These are phyloP conservation scores for Pezicula neosporulosa DNA, from an alignment of 2,329 filamentous ascomycete species.

Conservation along the genomic window DNA sequence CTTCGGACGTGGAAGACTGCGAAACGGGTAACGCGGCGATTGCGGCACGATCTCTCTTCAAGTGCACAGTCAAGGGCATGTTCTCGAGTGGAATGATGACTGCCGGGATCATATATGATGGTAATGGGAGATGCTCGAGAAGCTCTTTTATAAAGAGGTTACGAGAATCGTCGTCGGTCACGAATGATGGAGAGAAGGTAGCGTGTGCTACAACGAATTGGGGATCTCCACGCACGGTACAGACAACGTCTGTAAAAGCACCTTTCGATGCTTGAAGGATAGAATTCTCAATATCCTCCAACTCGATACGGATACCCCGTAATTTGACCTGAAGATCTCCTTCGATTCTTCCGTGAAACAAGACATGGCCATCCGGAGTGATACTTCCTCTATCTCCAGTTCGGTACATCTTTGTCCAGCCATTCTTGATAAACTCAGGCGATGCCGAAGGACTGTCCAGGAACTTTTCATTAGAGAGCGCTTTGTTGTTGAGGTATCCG, in stretches of 20 bases:
- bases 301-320: conserved; percentile 35
- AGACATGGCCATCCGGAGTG: not conserved
- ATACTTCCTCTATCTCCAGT: conserved; percentile 30
- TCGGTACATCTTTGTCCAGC: conserved; percentile 16
- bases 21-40: conserved; percentile 6
- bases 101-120: conserved; percentile 34
- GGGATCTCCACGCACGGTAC: conserved; percentile 14
- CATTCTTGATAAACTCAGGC: not conserved
- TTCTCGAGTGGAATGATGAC: conserved; percentile 21
- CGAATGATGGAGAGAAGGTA: conserved; percentile 17
- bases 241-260: conserved; percentile 23
- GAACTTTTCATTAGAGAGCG: conserved; percentile 8
- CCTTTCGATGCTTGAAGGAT: conserved; percentile 23
- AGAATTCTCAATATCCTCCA: conserved; percentile 36
- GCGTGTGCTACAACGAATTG: conserved; percentile 32
- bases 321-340: conserved; percentile 10
- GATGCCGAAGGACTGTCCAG: conserved; percentile 6
- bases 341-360: too few species aligned
- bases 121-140: conserved; percentile 17
- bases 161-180: conserved; percentile 3
- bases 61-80: conserved; percentile 27
- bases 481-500: conserved; percentile 29
- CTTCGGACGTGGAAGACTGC: not conserved
- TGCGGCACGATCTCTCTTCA: conserved; percentile 30
- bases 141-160: conserved; percentile 13